Base-by-base conservation (phyloP, 768 basidiomycete species). In the Pleurotus sapidus region DNA sequence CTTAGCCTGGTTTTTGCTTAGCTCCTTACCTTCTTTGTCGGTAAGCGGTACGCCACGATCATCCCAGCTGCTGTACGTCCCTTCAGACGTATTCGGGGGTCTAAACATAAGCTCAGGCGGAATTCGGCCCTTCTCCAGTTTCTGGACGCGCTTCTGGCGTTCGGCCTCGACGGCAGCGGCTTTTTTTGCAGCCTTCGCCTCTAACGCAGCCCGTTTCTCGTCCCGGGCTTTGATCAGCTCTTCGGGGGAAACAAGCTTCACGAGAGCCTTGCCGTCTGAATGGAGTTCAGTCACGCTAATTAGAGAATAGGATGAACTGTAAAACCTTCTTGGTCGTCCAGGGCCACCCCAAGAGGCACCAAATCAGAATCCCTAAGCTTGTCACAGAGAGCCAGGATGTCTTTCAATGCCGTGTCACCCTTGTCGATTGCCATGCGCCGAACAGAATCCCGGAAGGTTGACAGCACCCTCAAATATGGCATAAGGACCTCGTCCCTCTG, bases 241-340 rank as follows among this genome's bases (percentile, higher is more conserved):
- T 11, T 84, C 82, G 2, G 95, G 87, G 39, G 91, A 77, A 23
- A 95, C 91, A 43, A 98, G 78, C 72, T 98, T 98, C 59, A 97
- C 90, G 27, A 98, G 84, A 3, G 96, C 96, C 65, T 86, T 87
- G n/a, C 95, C 95, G 75, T 95, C 95, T 95, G 42, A 9, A 46
- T 49, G 50, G 17, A 54, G 43, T 38, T 18, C 46, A 38, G 54
- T 56, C 47, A 53, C 43, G 8, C 20, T 46, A 48, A 46, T 30
- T 51, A 37, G 20, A 55, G 34, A 58, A 20, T 34, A 40, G 20
- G 17, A 39, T 8, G 39, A 49, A 50, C 15, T 50, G 38, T 27
- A 34, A 69, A 75, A 87, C 94, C 94, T 78, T 95, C 93, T 74
- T 94, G 93, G 75, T 99, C 97, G 68, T 98, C 97, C 34, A 99